Evolutionary conservation across 2,329 filamentous ascomycete genomes (phyloP).

Genomic region (Sarocladiaceae sp.): DNA sequence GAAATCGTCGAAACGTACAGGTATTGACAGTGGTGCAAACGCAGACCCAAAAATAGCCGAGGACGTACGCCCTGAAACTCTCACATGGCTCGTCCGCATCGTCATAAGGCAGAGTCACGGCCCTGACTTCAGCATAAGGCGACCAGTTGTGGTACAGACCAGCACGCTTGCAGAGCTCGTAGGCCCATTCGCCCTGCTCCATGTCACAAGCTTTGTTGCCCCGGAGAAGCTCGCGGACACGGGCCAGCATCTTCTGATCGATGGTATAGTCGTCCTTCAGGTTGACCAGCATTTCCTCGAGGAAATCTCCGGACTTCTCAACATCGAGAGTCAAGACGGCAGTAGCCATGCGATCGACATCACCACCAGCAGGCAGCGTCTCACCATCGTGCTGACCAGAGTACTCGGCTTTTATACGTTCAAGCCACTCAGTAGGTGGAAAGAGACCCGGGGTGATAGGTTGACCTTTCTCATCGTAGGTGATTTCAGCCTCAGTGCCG

Average conservation of each 20-base stretch:
- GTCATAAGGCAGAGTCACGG: slow-evolving; percentile 22
- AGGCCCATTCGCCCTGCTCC: slow-evolving; percentile 23
- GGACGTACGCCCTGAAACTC: slow-evolving; percentile 22
- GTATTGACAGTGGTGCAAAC: slow-evolving; percentile 15
- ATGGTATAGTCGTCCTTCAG: slow-evolving; percentile 24
- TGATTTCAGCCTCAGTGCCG: slow-evolving; percentile 3
- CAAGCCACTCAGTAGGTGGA: slow-evolving; percentile 18
- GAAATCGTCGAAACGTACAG: too few relatives aligned
- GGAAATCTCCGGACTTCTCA: slow-evolving; percentile 13
- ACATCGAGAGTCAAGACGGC: slow-evolving; percentile 20
- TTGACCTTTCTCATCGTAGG: slow-evolving; percentile 5
- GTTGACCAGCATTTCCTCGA: slow-evolving; percentile 15
- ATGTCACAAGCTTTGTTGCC: slow-evolving; percentile 22
- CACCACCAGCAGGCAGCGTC: slow-evolving; percentile 21
- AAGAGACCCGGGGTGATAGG: not conserved
- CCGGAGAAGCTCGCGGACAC: slow-evolving; percentile 17
- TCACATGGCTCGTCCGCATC: slow-evolving; percentile 22
- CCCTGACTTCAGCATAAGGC: slow-evolving; percentile 23
- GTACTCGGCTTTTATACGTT: slow-evolving; percentile 22
- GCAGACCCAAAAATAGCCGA: slow-evolving; percentile 24
- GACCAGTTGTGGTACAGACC: slow-evolving; percentile 17
- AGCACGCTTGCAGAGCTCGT: slow-evolving; percentile 20
- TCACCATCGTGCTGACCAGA: slow-evolving; percentile 22
- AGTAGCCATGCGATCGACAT: slow-evolving; percentile 19
- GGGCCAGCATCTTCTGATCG: slow-evolving; percentile 18